Evolutionary conservation across 176 grass and related monocot genomes (phyloP).

Genomic region (Avena atlantica): DNA sequence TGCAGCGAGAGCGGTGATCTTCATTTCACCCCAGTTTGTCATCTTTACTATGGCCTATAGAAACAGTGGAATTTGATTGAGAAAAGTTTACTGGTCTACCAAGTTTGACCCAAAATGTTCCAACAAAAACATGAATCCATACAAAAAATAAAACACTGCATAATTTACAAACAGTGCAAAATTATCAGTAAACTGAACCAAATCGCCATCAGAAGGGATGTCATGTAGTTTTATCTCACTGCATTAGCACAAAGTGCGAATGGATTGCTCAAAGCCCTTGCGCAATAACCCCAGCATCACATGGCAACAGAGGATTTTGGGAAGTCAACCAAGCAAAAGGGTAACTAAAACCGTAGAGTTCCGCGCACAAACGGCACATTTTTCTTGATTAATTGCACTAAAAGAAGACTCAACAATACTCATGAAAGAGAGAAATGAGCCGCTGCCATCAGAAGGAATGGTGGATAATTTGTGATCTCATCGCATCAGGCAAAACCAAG

Average conservation of each 20-base stretch:
- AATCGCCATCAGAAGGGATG: slow-evolving; percentile 56
- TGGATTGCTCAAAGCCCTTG: slow-evolving; percentile 62
- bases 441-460: slow-evolving; percentile 56
- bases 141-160: neutral
- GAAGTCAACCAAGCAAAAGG: too few relatives aligned
- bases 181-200: neutral
- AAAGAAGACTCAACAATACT: neutral
- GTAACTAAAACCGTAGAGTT: neutral
- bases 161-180: neutral
- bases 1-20: neutral
- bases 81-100: neutral
- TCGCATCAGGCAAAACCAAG: slow-evolving; percentile 50
- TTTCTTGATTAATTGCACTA: too few relatives aligned
- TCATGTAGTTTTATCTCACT: slow-evolving; percentile 44
- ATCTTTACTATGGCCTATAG: neutral
- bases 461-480: slow-evolving; percentile 54
- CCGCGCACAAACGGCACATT: too few relatives aligned
- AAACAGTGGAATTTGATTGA: neutral
- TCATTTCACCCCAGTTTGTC: neutral
- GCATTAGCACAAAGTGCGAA: slow-evolving; percentile 37
- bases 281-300: slow-evolving; percentile 64
- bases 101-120: neutral
- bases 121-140: too few relatives aligned
- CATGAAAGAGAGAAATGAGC: neutral
- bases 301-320: slow-evolving; percentile 4